These are phyloP conservation scores for Osmanthus fragrans DNA, from an alignment of 257 asterid species.

Conservation along the genomic window DNA sequence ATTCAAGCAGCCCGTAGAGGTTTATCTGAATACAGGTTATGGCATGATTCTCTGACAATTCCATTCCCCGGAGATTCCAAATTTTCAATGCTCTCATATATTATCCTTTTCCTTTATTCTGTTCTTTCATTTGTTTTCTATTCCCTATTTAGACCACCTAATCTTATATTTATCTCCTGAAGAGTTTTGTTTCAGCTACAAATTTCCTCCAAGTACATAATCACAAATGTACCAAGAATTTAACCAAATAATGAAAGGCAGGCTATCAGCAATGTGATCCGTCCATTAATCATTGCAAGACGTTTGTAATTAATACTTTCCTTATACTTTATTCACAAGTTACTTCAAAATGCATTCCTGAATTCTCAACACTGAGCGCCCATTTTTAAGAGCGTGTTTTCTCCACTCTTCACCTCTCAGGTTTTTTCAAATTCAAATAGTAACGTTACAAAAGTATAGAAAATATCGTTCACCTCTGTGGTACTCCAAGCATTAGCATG, in stretches of 20 bases:
- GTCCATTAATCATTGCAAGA: not conserved
- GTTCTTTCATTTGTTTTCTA: not conserved
- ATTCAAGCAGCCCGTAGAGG: not conserved
- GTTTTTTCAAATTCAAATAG: not conserved
- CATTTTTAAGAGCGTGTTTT: not conserved
- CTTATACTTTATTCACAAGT: not conserved
- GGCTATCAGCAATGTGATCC: not conserved
- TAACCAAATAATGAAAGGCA: not conserved
- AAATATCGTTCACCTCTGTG: not conserved
- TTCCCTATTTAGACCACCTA: not conserved
- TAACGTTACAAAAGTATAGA: not conserved
- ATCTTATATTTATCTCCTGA: not conserved
- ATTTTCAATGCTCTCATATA: not conserved
- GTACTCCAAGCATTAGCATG: slow-evolving; percentile 17
- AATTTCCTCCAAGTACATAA: not conserved
- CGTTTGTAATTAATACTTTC: not conserved
- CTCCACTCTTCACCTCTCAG: not conserved
- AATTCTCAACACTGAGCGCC: not conserved
- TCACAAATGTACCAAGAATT: not conserved
- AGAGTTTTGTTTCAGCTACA: not conserved
- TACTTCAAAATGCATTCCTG: not conserved
- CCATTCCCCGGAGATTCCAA: not conserved
- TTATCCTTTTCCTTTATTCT: not conserved
- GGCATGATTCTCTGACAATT: not conserved
- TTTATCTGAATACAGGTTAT: not conserved